Evolutionary conservation across 1,284 basidiomycete genomes (phyloP).

Genomic region (Neolentinus lepideus): DNA sequence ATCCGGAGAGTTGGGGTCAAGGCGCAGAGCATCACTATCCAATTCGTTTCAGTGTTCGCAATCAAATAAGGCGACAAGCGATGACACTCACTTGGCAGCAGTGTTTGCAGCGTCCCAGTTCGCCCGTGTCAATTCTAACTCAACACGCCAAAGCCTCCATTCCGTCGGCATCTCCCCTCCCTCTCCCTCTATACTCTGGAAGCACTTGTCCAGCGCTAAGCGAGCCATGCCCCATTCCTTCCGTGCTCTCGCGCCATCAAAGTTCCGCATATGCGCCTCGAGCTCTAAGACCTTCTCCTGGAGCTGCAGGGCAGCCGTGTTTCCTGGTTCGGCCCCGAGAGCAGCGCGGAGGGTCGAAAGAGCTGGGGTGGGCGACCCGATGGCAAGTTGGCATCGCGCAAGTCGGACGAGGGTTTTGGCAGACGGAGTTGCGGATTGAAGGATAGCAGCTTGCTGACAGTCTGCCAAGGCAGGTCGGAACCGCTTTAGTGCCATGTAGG

Average conservation of each 20-base stretch:
- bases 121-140: slow-evolving; percentile 65
- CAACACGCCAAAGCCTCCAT: slow-evolving; percentile 76
- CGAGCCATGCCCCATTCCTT: slow-evolving; percentile 67
- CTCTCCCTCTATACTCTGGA: slow-evolving; percentile 66
- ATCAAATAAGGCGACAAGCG: not conserved
- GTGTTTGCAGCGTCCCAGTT: slow-evolving; percentile 64
- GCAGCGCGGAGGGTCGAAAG: slow-evolving; percentile 53
- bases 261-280: slow-evolving; percentile 58
- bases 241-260: slow-evolving; percentile 47
- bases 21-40: slow-evolving; percentile 65
- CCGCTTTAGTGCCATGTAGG: slow-evolving; percentile 75
- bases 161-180: slow-evolving; percentile 65
- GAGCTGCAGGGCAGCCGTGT: slow-evolving; percentile 49
- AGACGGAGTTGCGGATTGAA: slow-evolving; percentile 47
- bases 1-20: slow-evolving; percentile 71
- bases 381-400: slow-evolving; percentile 73
- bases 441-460: slow-evolving; percentile 65
- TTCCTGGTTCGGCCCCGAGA: slow-evolving; percentile 48
- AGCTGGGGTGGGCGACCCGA: slow-evolving; percentile 61
- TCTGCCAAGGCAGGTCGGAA: slow-evolving; percentile 72
- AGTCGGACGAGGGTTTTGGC: slow-evolving; percentile 72
- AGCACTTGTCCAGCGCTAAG: slow-evolving; percentile 65
- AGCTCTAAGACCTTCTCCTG: slow-evolving; percentile 53
- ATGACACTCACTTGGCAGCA: slow-evolving; percentile 58
- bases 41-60: slow-evolving; percentile 1